Base-by-base conservation (phyloP, 495 filamentous ascomycete species). In the Friedmanniomyces simplex region DNA sequence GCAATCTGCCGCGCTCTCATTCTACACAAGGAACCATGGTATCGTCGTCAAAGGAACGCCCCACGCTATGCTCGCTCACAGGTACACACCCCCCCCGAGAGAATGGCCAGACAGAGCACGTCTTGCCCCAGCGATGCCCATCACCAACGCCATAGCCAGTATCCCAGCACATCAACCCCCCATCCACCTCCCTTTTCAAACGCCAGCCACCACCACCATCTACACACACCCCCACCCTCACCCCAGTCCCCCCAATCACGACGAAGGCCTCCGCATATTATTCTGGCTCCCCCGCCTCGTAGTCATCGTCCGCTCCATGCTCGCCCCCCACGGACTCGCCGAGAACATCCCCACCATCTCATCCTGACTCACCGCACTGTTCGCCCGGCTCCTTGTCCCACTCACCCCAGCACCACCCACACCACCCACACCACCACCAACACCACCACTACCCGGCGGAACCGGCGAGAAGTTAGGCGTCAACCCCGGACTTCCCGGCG, bases 271-370 rank as follows among this genome's bases (percentile, higher is more conserved):
- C 26, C 56, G n/a, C 53, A 32, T 3, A 13, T 3, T 4, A 34
- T 50, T 26, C 45, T 66, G 65, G 53, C 69, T 76, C 16, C 75
- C 25, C 43, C 56, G 75, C 64, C 81, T 81, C 72, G 82, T 79
- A 49, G 88, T 95, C 60, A 93, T 88, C 71, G 89, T 95, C 54
- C 89, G 79, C 58, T 89, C 77, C 50, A 96, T 88, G 75, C 89
- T 95, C 71, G 90, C 85, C 51, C 90, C 87, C 91, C 91, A 96
- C 20, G 84, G 87, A 39, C 89, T 93, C 60, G 88, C 84, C 62
- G 88, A 86, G 26, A 96, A 75, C 64, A 89, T 83, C 54, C 87
- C 79, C 72, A 90, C 80, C 58, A 93, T 85, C 66, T 91, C 85
- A 47, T 83, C 79, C 49, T 85, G 82, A 59, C 83, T 88, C 55